phyloP scores from a whole-genome alignment of 306 rosid genomes.

The Cucumis melo region DNA sequence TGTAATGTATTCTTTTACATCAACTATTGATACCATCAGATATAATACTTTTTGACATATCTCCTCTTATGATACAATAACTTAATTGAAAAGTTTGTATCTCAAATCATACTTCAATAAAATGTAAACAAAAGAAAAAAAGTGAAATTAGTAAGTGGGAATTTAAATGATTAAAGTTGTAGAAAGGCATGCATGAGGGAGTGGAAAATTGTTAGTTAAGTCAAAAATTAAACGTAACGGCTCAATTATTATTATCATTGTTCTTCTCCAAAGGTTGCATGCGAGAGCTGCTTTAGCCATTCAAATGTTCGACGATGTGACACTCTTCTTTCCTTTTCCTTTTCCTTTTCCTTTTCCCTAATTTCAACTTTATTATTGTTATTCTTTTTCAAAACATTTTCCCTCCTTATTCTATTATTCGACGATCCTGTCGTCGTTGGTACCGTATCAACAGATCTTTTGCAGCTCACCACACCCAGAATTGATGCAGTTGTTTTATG shows the following conservation, averaged over 20 bases:
- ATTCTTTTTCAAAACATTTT: background rate
- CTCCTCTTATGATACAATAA: no score
- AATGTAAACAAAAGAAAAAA: no score
- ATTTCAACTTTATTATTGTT: background rate
- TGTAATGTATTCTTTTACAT: no score
- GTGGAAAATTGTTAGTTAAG: background rate
- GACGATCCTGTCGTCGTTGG: background rate
- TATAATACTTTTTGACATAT: no score
- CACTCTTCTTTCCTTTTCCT: background rate
- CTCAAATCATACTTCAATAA: no score
- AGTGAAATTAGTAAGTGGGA: background rate
- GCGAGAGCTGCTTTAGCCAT: slow-evolving; percentile 21
- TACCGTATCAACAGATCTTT: slow-evolving; percentile 39
- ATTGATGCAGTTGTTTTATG: slow-evolving; percentile 23
- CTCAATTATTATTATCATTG: background rate
- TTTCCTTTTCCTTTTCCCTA: slow-evolving; percentile 3
- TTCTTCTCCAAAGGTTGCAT: slow-evolving; percentile 11
- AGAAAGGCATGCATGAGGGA: background rate
- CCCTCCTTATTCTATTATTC: background rate
- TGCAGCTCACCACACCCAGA: slow-evolving; percentile 43
- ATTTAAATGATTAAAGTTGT: background rate
- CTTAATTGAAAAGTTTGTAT: no score
- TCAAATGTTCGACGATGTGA: slow-evolving; percentile 17
- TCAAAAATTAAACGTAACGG: background rate
- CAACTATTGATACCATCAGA: no score